Evolutionary conservation across 2,329 filamentous ascomycete species (phyloP).

Genomic region (Reticulascus tulasneorum): DNA sequence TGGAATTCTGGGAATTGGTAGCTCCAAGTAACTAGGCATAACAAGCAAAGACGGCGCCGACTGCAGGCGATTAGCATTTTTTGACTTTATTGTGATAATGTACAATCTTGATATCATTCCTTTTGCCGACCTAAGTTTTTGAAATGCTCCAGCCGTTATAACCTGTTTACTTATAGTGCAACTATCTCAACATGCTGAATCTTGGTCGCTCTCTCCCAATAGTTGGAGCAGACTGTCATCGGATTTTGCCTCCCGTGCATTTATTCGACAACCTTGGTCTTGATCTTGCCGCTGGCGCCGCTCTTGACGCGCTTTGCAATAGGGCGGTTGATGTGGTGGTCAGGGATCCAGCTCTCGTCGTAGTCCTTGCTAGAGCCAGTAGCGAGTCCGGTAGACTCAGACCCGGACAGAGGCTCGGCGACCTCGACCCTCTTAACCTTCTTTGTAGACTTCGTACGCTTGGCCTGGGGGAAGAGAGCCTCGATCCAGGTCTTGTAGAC

Average conservation of each 20-base stretch:
- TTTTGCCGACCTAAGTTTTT: not conserved
- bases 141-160: not conserved
- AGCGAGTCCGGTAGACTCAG: constrained; percentile 66
- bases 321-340: constrained; percentile 83
- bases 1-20: too few species aligned
- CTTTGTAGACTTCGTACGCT: constrained; percentile 58
- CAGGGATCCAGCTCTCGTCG: constrained; percentile 92
- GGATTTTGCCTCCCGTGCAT: too few species aligned
- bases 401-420: constrained; percentile 60
- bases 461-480: constrained; percentile 88
- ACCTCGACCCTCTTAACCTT: constrained; percentile 66
- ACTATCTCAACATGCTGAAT: not conserved
- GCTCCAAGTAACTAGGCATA: too few species aligned
- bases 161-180: not conserved
- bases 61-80: too few species aligned
- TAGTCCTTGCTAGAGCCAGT: constrained; percentile 69
- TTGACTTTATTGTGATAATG: constrained; percentile 3
- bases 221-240: not conserved
- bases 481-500: constrained; percentile 99
- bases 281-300: constrained; percentile 41
- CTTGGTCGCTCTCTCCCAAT: constrained; percentile 5
- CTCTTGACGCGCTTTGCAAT: constrained; percentile 65
- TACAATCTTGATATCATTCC: constrained; percentile 6
- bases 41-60: too few species aligned
- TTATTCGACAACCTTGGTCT: constrained; percentile 13